These are phyloP conservation scores for Vigna trinervia DNA, from an alignment of 306 rosid genomes.

Conservation along the genomic window DNA sequence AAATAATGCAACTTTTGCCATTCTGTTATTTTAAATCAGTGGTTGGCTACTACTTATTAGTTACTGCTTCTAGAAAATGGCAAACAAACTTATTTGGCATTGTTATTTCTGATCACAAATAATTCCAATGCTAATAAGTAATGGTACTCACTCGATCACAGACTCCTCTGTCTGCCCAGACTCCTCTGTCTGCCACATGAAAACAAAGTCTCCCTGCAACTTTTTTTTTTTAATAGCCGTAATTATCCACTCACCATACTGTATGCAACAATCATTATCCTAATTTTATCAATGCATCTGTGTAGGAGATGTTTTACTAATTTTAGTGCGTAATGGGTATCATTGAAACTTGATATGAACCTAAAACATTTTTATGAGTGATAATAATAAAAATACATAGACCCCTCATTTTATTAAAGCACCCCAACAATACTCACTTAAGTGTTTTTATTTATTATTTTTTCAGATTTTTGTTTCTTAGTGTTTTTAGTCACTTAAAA, in stretches of 20 bases:
- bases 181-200: conserved; percentile 5
- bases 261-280: conserved; percentile 19
- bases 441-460: no score
- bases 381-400: no score
- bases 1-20: conserved; percentile 2
- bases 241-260: not conserved
- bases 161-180: not conserved
- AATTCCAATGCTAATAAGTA: not conserved
- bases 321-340: conserved; percentile 1
- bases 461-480: no score
- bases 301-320: conserved; percentile 22
- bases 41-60: no score
- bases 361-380: not conserved
- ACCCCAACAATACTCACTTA: no score
- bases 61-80: conserved; percentile 7
- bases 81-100: not conserved
- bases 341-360: conserved; percentile 5
- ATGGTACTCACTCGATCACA: not conserved
- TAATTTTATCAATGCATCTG: conserved; percentile 21
- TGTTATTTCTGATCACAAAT: not conserved
- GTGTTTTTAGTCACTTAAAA: no score
- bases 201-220: conserved; percentile 28
- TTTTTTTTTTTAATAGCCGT: not conserved
- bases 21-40: conserved; percentile 7
- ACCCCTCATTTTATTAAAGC: no score